Conservation (phyloP, 2,329 filamentous ascomycete species). For the Pseudogymnoascus sp. region DNA sequence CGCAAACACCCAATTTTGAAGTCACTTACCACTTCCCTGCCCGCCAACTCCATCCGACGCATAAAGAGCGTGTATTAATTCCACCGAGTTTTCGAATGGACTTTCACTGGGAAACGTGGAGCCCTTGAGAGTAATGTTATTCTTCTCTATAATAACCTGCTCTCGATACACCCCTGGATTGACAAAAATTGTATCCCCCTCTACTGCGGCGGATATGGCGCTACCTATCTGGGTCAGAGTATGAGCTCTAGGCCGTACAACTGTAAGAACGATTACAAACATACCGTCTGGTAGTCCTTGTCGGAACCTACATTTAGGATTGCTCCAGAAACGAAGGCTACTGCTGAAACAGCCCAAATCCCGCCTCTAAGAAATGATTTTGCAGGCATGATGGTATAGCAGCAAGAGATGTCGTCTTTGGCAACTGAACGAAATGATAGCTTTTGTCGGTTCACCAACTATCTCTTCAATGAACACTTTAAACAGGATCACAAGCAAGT, state of each 20-base stretch:
- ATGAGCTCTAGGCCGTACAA: not conserved
- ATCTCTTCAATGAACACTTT: not conserved
- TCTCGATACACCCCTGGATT: conserved; percentile 44
- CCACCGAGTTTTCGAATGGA: conserved; percentile 43
- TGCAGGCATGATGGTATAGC: not conserved
- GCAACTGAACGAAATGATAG: not conserved
- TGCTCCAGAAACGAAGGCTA: conserved; percentile 5
- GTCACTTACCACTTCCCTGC: not conserved
- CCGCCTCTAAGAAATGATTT: not conserved
- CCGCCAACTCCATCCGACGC: conserved; percentile 34
- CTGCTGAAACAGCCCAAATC: not conserved
- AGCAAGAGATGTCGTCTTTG: not conserved
- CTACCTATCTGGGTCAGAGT: conserved; percentile 14
- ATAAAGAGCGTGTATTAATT: conserved; percentile 29
- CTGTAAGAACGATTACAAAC: not conserved
- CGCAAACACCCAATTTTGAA: not conserved
- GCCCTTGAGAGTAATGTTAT: conserved; percentile 40
- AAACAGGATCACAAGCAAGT: not conserved
- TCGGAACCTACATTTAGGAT: conserved; percentile 17
- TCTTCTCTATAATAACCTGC: conserved; percentile 41
- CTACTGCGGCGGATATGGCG: conserved; percentile 14
- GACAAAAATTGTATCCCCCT: conserved; percentile 40
- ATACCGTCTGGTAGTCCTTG: conserved; percentile 15
- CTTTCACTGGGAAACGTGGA: conserved; percentile 32
- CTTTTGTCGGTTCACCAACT: not conserved